Base-by-base conservation (phyloP, 371 early-diverging fungal species). In the Catenaria anguillulae region DNA sequence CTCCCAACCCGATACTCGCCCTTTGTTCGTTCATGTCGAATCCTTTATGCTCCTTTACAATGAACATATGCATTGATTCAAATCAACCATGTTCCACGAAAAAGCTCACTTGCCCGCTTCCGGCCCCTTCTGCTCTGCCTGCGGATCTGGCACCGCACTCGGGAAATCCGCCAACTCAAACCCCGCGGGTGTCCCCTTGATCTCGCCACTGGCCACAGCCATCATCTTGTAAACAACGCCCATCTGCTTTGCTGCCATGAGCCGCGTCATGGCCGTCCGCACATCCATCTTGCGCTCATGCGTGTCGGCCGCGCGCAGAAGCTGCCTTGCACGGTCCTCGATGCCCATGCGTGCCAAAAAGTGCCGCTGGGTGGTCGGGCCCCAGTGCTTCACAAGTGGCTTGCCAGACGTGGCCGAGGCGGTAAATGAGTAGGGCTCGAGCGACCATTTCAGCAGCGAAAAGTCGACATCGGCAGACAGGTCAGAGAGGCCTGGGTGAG, bases 401-500 rank as follows among this genome's bases (percentile, higher is more conserved):
- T 43, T 8, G 10, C 45, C 45, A 2, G 8, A 12, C 21, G 45
- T 17, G 10, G 8, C 21, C 45, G 19, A 12, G 45, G 3, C 3
- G 19, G 45, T 23, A 24, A 65, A 60, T 75, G 79, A 81, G 62
- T 79, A 68, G 55, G 70, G 75, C 23, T 64, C 63, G 42, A 81
- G 77, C 0, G 85, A 84, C 24, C 78, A 69, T 50, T 79, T 77
- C 50, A 97, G 65, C 60, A 84, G 79, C 31, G 79, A 68, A 71
- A 96, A 97, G 68, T 97, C 91, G 0, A 97, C 96, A 71, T 97
- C 90, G 0, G 86, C 89, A 61, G 89, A 92, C 33, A 97, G 71
- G 77, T 97, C 97, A 29, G 85, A 79, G 19, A 80, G 79, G 4
- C 97, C 97, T 1, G 94, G 94, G 29, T 73, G 66, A 34, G 76